Conservation (phyloP, 352 stramenopile genomes). For the Phytopythium cucurbitacearum region DNA sequence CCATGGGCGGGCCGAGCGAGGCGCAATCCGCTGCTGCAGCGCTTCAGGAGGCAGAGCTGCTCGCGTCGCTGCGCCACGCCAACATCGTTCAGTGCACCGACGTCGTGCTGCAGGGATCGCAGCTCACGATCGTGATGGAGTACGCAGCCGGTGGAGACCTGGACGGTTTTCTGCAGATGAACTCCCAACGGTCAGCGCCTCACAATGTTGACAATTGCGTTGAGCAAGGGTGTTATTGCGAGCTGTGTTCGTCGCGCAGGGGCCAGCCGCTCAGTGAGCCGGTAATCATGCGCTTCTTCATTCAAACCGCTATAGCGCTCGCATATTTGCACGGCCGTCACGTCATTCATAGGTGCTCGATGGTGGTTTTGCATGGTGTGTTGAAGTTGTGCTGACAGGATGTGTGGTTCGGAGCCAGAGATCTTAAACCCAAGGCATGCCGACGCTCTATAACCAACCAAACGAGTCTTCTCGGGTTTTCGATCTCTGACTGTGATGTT, state of each 20-base stretch:
- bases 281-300: slow-evolving; percentile 65
- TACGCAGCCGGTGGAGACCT: slow-evolving; percentile 63
- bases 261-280: slow-evolving; percentile 21
- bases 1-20: background rate
- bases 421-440: slow-evolving; percentile 48
- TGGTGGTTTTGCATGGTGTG: background rate
- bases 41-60: slow-evolving; percentile 43
- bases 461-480: background rate
- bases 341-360: slow-evolving; percentile 57
- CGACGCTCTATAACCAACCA: background rate
- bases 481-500: background rate
- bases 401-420: slow-evolving; percentile 18
- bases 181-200: slow-evolving; percentile 9
- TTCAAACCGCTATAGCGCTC: slow-evolving; percentile 56
- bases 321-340: slow-evolving; percentile 52
- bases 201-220: too few species aligned
- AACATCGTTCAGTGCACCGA: slow-evolving; percentile 71
- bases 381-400: background rate
- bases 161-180: slow-evolving; percentile 29
- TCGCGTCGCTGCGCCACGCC: slow-evolving; percentile 40
- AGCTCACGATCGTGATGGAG: slow-evolving; percentile 70
- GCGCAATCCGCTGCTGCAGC: slow-evolving; percentile 4
- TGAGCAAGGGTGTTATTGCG: background rate
- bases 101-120: slow-evolving; percentile 18
- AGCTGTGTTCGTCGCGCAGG: slow-evolving; percentile 5